A percentile compares a stretch with the other conserved stretches of the same genome.
These are phyloP conservation scores for Rhizopus sp. DNA, from an alignment of 371 early-diverging fungal species.

Conservation along the genomic window DNA sequence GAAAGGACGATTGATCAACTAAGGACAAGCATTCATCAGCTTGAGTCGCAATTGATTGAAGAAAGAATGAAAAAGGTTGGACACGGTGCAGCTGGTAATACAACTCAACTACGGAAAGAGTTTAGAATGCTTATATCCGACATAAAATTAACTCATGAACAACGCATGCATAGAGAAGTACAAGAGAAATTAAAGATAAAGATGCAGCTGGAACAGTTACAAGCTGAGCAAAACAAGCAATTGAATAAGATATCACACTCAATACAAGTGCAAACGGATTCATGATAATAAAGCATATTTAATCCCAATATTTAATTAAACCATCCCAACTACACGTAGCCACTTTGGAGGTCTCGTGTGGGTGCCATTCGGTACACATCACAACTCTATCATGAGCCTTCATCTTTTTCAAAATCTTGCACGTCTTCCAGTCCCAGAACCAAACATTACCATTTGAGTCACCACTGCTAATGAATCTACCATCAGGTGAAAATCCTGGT, in stretches of 20 bases:
- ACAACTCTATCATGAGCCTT: constrained; percentile 92
- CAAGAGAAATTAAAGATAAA: constrained; percentile 53
- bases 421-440: constrained; percentile 98
- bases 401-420: constrained; percentile 80
- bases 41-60: constrained; percentile 47
- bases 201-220: constrained; percentile 39
- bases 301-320: constrained; percentile 91
- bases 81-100: constrained; percentile 17
- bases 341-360: constrained; percentile 91
- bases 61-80: constrained; percentile 41
- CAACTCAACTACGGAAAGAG: constrained; percentile 58
- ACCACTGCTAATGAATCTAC: constrained; percentile 85
- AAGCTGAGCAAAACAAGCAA: not conserved
- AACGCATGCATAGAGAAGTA: constrained; percentile 48
- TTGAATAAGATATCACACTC: not conserved
- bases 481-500: constrained; percentile 92
- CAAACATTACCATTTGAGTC: constrained; percentile 92
- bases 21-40: constrained; percentile 16
- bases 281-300: constrained; percentile 20
- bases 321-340: constrained; percentile 97
- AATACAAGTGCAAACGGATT: not conserved
- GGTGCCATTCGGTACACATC: constrained; percentile 92
- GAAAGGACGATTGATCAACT: constrained; percentile 42
- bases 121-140: constrained; percentile 60
- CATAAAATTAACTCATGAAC: constrained; percentile 55